These are phyloP conservation scores for Staphylotrichum tortipilum DNA, from an alignment of 495 filamentous ascomycete species.

Conservation along the genomic window DNA sequence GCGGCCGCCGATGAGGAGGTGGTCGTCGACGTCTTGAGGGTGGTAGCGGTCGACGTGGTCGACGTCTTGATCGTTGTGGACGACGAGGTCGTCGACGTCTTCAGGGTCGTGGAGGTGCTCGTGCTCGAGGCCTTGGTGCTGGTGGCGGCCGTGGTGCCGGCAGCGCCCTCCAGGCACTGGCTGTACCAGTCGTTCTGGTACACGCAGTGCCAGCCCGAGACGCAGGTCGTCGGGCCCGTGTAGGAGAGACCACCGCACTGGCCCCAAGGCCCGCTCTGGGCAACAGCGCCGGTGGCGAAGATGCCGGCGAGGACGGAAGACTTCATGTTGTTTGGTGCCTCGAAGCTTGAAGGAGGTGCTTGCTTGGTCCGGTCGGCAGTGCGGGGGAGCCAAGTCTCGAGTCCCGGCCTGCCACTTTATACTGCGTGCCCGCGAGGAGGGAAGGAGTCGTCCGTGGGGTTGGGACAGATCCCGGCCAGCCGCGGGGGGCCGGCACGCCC, in stretches of 20 bases:
- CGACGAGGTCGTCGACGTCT: neutral
- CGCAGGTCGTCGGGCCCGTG: conserved; percentile 34
- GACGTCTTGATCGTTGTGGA: conserved; percentile 8
- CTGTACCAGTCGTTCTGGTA: conserved; percentile 38
- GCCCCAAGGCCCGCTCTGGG: conserved; percentile 22
- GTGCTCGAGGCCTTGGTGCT: conserved; percentile 13
- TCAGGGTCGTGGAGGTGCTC: conserved; percentile 9
- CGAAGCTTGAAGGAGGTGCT: neutral
- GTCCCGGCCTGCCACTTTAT: conserved; percentile 1
- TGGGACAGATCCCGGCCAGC: no score
- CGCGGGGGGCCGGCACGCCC: no score
- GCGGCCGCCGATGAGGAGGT: conserved; percentile 10
- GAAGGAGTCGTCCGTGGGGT: no score
- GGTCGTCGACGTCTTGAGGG: neutral
- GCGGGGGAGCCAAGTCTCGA: no score
- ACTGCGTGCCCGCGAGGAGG: no score
- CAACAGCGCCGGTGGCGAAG: conserved; percentile 18
- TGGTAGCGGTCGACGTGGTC: conserved; percentile 12
- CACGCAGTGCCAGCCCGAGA: conserved; percentile 32
- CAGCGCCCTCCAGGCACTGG: conserved; percentile 28
- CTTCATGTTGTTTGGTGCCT: conserved; percentile 19
- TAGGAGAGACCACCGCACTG: conserved; percentile 42
- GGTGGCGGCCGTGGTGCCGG: conserved; percentile 5
- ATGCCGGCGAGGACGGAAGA: conserved; percentile 18
- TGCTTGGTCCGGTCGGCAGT: neutral